phyloP scores from a whole-genome alignment of 2,329 filamentous ascomycete species.

The Ophiostoma perfectum region DNA sequence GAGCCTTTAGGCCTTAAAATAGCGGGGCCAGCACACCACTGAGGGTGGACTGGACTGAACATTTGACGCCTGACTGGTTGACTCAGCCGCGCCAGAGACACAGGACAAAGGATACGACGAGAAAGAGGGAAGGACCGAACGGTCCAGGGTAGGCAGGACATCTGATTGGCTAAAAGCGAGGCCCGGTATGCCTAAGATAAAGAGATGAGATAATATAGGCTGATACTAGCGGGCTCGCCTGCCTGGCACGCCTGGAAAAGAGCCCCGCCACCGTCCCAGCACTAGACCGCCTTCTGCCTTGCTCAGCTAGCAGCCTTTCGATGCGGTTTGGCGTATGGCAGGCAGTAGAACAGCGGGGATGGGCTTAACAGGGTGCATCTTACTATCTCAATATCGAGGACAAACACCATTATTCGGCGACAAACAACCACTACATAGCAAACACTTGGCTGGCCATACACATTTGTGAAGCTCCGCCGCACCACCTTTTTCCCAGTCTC shows the following conservation, averaged over 20 bases:
- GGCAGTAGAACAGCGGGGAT: background rate
- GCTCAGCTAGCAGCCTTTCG: background rate
- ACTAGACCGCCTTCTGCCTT: conserved; percentile 11
- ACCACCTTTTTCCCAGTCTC: background rate
- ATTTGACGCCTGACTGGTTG: conserved; percentile 3
- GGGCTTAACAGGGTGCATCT: conserved; percentile 9
- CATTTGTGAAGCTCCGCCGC: background rate
- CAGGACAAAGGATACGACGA: background rate
- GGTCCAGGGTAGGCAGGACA: background rate
- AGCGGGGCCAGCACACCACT: conserved; percentile 8
- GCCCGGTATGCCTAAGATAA: background rate
- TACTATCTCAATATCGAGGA: background rate
- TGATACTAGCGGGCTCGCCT: background rate
- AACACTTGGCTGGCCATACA: background rate
- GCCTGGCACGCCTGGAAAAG: background rate
- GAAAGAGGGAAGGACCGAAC: background rate
- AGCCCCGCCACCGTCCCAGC: conserved; percentile 2
- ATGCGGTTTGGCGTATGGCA: background rate
- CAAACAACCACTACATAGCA: background rate
- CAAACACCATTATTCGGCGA: conserved; percentile 1
- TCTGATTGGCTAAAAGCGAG: background rate
- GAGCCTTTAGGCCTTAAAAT: conserved; percentile 9
- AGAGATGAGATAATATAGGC: background rate
- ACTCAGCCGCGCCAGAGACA: conserved; percentile 12
- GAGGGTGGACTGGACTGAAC: background rate